Evolutionary conservation across 2,329 filamentous ascomycete species (phyloP), one percentile per base, ranked within the genome.

Genomic region (Thyridium curvatum): DNA sequence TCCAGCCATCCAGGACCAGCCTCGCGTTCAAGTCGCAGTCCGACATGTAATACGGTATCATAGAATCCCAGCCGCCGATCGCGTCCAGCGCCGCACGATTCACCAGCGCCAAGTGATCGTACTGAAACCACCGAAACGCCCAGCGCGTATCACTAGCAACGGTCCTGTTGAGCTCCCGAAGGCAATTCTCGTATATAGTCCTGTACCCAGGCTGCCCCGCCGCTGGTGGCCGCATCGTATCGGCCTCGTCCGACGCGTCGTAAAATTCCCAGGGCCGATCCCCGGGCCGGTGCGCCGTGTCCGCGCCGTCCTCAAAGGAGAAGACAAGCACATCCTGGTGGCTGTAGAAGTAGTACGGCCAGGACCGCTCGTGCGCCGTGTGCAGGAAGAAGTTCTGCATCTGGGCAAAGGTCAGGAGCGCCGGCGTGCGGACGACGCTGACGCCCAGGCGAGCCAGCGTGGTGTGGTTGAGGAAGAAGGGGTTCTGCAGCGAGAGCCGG

Each of bases 381-480:
- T 60, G 60, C 14, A 75, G 55, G 49, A 65, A 73, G 52, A 68
- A 74, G 46, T 77, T 78, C 41, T 77, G 72, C 26, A 76, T 56
- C 51, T 79, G 73, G 2, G 74, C 64, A 47, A 77, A 78, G 35
- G 53, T 70, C 38, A 77, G 57, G 6, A 77, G 59, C 3, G 69
- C 71, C 1, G 73, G 71, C 1, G 72, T 69, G 29, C 62, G 59
- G 10, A 75, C 46, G 29, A 76, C 56, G 21, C 69, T 66, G n/a
- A 76, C 71, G 10, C 72, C 72, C 16, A 74, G 58, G 40, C 55
- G 51, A 1, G 54, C 46, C 1, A 76, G 56, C 18, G 68, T 64
- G 2, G 64, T 66, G 46, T 74, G 66, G 51, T 77, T 71, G 8
- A 78, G 55, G 50, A 68, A 75, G 52, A 74, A 76, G 0, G 70